Evolutionary conservation across 768 basidiomycete species (phyloP).

Genomic region (Cubamyces lactineus): DNA sequence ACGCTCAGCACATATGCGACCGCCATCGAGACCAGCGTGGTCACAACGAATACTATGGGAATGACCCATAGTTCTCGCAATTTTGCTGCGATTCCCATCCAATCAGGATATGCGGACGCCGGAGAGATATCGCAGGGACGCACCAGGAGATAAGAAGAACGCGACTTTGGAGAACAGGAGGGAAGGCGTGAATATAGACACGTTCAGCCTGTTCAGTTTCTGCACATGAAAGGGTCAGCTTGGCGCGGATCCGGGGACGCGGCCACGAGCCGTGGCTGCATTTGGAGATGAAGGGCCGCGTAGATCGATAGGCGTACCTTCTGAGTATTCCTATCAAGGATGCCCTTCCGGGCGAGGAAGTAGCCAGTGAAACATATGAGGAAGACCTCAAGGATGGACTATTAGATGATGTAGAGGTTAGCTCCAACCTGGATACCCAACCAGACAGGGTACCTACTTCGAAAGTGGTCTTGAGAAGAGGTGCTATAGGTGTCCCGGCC

Average conservation of each 20-base stretch:
- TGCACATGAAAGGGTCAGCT: conserved; percentile 30
- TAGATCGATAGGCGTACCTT: conserved; percentile 54
- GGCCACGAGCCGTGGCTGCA: neutral
- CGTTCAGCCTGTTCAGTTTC: conserved; percentile 82
- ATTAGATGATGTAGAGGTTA: neutral
- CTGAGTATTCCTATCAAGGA: conserved; percentile 89
- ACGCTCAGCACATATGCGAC: conserved; percentile 67
- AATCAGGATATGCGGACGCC: neutral
- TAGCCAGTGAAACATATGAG: conserved; percentile 84
- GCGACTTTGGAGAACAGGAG: conserved; percentile 95
- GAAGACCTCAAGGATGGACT: conserved; percentile 92
- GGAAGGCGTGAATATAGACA: conserved; percentile 87
- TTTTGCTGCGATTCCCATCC: conserved; percentile 51
- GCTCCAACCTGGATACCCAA: neutral
- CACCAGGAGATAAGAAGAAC: conserved; percentile 77
- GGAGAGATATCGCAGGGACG: conserved; percentile 19
- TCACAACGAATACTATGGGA: conserved; percentile 80
- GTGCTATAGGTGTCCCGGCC: conserved; percentile 40
- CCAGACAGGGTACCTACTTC: conserved; percentile 42
- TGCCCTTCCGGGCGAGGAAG: conserved; percentile 73
- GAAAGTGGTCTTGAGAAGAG: conserved; percentile 60
- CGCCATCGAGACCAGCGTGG: conserved; percentile 71
- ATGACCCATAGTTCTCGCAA: conserved; percentile 83
- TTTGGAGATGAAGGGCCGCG: neutral
- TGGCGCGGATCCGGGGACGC: too few species aligned